Evolutionary conservation across 1,284 basidiomycete genomes (phyloP).

Genomic region (Peniophora sp.): DNA sequence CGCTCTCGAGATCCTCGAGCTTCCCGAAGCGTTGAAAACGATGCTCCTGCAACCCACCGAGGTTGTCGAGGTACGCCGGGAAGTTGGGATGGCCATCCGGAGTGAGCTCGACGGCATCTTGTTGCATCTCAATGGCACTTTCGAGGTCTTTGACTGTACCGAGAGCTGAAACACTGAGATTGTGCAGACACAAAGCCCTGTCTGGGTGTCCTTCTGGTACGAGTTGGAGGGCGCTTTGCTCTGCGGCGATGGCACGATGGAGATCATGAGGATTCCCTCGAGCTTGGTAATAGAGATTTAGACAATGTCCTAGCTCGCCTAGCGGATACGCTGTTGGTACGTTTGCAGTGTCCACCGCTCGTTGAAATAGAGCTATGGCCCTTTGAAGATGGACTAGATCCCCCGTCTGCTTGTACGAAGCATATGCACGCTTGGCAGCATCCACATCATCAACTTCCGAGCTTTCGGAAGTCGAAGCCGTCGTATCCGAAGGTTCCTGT

Average conservation of each 20-base stretch:
- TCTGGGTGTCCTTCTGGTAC: not conserved
- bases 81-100: conserved; percentile 2
- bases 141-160: conserved; percentile 1
- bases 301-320: conserved; percentile 14
- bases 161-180: not conserved
- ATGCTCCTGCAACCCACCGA: too few relatives aligned
- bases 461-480: too few relatives aligned
- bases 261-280: conserved; percentile 13
- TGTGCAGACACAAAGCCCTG: not conserved
- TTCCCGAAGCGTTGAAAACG: too few relatives aligned
- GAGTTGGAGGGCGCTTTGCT: not conserved
- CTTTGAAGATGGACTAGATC: too few relatives aligned
- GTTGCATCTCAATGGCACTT: not conserved
- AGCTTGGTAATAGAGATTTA: conserved; percentile 17
- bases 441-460: too few relatives aligned
- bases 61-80: conserved; percentile 11
- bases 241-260: conserved; percentile 13
- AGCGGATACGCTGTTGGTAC: too few relatives aligned
- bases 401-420: too few relatives aligned
- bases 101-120: conserved; percentile 1
- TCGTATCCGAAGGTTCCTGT: too few relatives aligned
- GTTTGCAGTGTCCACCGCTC: too few relatives aligned
- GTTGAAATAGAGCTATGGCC: too few relatives aligned
- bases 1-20: too few relatives aligned
- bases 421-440: too few relatives aligned